These are phyloP conservation scores for Marasmius sp. DNA, from an alignment of 1,284 basidiomycete species.

Conservation along the genomic window DNA sequence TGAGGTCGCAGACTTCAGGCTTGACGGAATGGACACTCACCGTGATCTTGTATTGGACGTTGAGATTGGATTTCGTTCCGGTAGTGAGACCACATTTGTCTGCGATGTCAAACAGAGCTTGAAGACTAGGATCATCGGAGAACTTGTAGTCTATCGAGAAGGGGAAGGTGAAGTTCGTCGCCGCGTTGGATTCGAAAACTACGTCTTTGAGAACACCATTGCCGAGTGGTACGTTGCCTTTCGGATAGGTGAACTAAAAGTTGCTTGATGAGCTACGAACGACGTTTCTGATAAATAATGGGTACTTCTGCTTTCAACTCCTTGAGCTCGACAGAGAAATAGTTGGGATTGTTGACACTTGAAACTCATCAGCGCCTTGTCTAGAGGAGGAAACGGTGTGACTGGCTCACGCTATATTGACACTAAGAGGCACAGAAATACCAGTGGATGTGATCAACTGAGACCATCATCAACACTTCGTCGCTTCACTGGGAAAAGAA, in stretches of 20 bases:
- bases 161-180: constrained; percentile 82
- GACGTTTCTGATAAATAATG: constrained; percentile 3
- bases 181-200: constrained; percentile 58
- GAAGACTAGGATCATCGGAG: constrained; percentile 54
- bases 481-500: constrained; percentile 28
- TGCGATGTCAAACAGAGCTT: constrained; percentile 66
- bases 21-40: constrained; percentile 31
- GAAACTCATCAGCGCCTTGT: constrained; percentile 7
- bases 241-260: constrained; percentile 69
- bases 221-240: constrained; percentile 57
- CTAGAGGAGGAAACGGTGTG: not conserved
- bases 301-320: constrained; percentile 65
- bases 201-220: constrained; percentile 62
- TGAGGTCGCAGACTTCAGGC: not conserved
- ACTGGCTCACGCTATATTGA: constrained; percentile 63
- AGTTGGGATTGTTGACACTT: constrained; percentile 86
- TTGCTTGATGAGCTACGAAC: constrained; percentile 3
- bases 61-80: constrained; percentile 50
- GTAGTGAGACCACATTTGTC: constrained; percentile 66
- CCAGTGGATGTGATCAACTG: constrained; percentile 32
- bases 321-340: constrained; percentile 74
- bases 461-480: not conserved
- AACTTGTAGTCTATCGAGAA: constrained; percentile 74
- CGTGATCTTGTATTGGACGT: constrained; percentile 69
- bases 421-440: constrained; percentile 61